Base-by-base conservation (phyloP, 768 basidiomycete genomes). In the Crepidotus variabilis region DNA sequence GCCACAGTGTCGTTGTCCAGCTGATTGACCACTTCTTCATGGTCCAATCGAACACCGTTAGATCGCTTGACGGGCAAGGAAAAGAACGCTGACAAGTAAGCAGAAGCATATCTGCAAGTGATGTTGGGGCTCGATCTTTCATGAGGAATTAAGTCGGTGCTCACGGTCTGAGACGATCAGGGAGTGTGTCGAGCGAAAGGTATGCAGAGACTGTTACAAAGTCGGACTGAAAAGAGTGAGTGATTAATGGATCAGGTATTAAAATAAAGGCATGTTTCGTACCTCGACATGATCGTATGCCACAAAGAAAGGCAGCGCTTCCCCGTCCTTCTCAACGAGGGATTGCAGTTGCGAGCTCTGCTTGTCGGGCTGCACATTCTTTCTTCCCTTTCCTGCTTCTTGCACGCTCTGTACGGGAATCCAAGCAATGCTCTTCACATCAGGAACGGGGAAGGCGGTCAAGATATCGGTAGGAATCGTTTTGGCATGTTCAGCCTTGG, bases 221-320 rank as follows among this genome's bases (percentile, higher is more conserved):
- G 65, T 96, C 93, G 7, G 96, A 98, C 91, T 97, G 60, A 48
- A 35, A 36, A 60, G 56, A 24, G 50, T 33, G 49, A 14, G 39
- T 57, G 47, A 50, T n/a, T n/a, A n/a, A n/a, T n/a, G n/a, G n/a
- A 52, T n/a, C 8, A 53, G 28, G 51, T 39, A 54, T 39, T 16
- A n/a, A 55, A 8, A 43, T 50, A 47, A 50, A 34, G 52, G 55
- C 23, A 54, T 34, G 20, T 22, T 3, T 20, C 72, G 43, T 50
- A 90, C 94, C 76, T 93, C 83, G 49, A 96, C 93, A 69, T 95
- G 92, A 63, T 97, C 90, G 65, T 92, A 99, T 65, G 97, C 88
- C 9, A 96, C 84, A 67, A 94, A 95, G 74, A 94, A 95, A 6
- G 96, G 85, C 33, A 95, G 67, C 2, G 80, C 67, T 1, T 77